Conservation (phyloP, 139 green algal species). For the Monoraphidium neglectum region DNA sequence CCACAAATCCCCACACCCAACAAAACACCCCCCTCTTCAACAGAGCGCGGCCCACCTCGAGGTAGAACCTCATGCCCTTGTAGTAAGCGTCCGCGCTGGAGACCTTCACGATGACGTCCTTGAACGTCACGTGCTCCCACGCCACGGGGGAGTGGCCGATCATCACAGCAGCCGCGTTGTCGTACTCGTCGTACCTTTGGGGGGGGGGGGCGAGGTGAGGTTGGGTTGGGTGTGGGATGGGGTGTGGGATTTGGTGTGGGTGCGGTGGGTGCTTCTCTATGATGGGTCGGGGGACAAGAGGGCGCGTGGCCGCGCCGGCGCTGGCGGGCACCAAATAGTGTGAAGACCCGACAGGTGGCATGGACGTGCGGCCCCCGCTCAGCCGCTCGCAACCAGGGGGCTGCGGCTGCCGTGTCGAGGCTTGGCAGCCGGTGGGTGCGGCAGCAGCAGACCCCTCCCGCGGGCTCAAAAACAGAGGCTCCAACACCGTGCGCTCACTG, state of each 20-base stretch:
- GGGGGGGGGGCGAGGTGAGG: not conserved
- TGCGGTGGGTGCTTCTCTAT: too few species aligned
- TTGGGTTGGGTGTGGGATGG: not conserved
- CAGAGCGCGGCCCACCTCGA: constrained; percentile 65
- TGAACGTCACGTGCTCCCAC: constrained; percentile 98
- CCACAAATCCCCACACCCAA: too few species aligned
- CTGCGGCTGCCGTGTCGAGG: not conserved
- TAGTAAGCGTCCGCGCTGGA: constrained; percentile 92
- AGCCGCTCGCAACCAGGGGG: too few species aligned
- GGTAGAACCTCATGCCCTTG: constrained; percentile 94
- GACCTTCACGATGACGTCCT: constrained; percentile 95
- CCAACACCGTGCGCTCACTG: constrained; percentile 5
- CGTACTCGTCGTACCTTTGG: constrained; percentile 95
- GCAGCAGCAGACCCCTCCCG: not conserved
- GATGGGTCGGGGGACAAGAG: not conserved
- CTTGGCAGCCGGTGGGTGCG: not conserved
- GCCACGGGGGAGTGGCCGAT: constrained; percentile 91
- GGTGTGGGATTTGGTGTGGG: not conserved
- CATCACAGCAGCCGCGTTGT: constrained; percentile 95
- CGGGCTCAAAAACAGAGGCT: not conserved
- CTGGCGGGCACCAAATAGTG: not conserved
- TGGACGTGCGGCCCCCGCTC: too few species aligned
- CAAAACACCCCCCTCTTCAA: too few species aligned
- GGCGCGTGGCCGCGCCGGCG: not conserved
- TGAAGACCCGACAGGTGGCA: not conserved